Conservation (phyloP, 1,139 yeast species). For the Pichia sp. region DNA sequence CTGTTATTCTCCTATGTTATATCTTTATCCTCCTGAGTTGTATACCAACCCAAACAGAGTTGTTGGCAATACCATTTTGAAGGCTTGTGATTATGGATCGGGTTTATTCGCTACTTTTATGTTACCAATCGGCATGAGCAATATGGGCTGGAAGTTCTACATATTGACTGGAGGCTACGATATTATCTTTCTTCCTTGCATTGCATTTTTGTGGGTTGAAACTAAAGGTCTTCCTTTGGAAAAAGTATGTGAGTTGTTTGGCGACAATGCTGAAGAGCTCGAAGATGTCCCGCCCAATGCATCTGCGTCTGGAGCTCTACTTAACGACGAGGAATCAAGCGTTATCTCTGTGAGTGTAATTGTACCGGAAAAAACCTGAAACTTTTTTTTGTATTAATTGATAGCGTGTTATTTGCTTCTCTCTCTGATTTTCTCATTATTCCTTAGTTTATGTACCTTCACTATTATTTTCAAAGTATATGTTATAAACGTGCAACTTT, state of each 20-base stretch:
- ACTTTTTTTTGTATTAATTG: background rate
- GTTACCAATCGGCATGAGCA: slow-evolving; percentile 3
- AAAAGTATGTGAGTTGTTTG: background rate
- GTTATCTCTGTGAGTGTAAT: background rate
- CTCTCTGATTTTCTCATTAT: background rate
- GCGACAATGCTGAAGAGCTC: background rate
- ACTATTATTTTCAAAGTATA: background rate
- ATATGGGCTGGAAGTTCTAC: slow-evolving; percentile 2
- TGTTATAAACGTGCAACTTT: background rate
- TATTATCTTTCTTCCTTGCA: background rate
- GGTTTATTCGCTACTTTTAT: slow-evolving; percentile 2
- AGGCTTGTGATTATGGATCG: slow-evolving; percentile 3
- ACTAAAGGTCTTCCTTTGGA: slow-evolving; percentile 1
- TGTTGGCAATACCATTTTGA: slow-evolving; percentile 3
- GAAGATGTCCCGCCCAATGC: background rate
- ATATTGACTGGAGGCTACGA: slow-evolving; percentile 2
- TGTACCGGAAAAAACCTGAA: background rate
- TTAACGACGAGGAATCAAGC: background rate
- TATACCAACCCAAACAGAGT: slow-evolving; percentile 3
- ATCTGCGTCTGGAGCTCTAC: background rate
- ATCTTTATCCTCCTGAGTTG: slow-evolving; percentile 1
- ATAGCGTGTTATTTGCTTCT: background rate
- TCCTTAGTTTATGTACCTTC: background rate
- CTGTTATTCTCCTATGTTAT: slow-evolving; percentile 1
- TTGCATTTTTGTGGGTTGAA: slow-evolving; percentile 1